Base-by-base conservation (phyloP, 306 rosid species). In the Fagus crenata region DNA sequence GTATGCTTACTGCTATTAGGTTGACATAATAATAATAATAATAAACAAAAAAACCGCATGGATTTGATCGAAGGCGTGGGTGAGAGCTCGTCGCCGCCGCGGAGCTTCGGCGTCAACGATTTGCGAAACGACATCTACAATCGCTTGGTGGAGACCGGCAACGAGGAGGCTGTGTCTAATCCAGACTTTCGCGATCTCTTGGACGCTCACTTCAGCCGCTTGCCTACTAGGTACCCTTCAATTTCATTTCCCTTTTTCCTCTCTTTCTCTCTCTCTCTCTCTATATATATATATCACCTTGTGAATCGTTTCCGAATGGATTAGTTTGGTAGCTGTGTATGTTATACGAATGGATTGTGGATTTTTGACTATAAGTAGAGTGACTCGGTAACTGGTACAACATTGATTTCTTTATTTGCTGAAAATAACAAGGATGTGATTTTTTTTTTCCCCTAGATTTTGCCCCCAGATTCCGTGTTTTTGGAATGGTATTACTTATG, bases 51-150 rank as follows among this genome's bases (percentile, higher is more conserved):
- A 63, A 54, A n/a, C 36, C 28, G 75, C 22, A 90, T 93, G 97
- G 99, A 96, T 91, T 96, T 92, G 53, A 77, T 85, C 31, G 99
- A 96, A 81, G 99, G 99, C 32, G 91, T 96, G 1, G 99, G 99
- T 67, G 99, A 96, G 87, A 96, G 99, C 80, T 91, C 92, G 54
- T 96, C 99, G 77, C 99, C 99, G 37, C 96, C 97, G 32, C 83
- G 93, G 42, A 84, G 85, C 83, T 92, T 91, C 43, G 84, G 79
- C 49, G 86, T 77, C 89, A 81, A 82, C 83, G 98, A 96, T 73
- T 85, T 92, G 31, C 77, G 91, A 51, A 89, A 79, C 89, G 98
- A 93, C 72, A 97, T 96, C 3, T 91, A 79, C 75, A 92, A 88
- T 63, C 97, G 98, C 11, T 80, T 96, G 69, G 75, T 96, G 35